Percentiles rank a stretch among this genome's conserved stretches.
Evolutionary conservation across 176 grass and related monocot genomes (phyloP).

Genomic region (Triticum turgidum): DNA sequence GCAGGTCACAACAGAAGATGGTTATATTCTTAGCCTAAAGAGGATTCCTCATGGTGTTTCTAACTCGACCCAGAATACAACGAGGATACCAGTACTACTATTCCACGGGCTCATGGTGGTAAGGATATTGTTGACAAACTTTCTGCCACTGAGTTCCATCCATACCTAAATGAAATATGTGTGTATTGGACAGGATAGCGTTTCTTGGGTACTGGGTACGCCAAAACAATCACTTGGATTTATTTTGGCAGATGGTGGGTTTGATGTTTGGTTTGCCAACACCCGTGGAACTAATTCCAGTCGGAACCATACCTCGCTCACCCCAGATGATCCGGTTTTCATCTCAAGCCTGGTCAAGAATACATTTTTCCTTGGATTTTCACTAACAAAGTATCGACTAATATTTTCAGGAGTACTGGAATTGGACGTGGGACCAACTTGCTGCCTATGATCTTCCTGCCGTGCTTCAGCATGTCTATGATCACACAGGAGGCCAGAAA

Average conservation of each 20-base stretch:
- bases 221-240: conserved; percentile 55
- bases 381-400: neutral
- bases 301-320: conserved; percentile 42
- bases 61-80: neutral
- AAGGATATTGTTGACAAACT: conserved; percentile 25
- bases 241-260: conserved; percentile 59
- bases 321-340: conserved; percentile 44
- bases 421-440: conserved; percentile 60
- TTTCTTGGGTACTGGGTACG: conserved; percentile 52
- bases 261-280: conserved; percentile 73
- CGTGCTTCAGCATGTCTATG: conserved; percentile 42
- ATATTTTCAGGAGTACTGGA: conserved; percentile 56
- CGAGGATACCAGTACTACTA: conserved; percentile 41
- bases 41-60: conserved; percentile 42
- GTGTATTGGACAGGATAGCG: conserved; percentile 45
- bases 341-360: conserved; percentile 28
- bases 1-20: conserved; percentile 64
- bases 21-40: conserved; percentile 67
- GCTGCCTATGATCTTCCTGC: conserved; percentile 63
- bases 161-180: conserved; percentile 17
- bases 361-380: conserved; percentile 22
- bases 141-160: conserved; percentile 17
- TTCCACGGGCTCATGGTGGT: conserved; percentile 66
- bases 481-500: conserved; percentile 45
- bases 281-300: conserved; percentile 59